These are phyloP conservation scores for Poa pratensis DNA, from an alignment of 176 grass and related monocot genomes.

Conservation along the genomic window DNA sequence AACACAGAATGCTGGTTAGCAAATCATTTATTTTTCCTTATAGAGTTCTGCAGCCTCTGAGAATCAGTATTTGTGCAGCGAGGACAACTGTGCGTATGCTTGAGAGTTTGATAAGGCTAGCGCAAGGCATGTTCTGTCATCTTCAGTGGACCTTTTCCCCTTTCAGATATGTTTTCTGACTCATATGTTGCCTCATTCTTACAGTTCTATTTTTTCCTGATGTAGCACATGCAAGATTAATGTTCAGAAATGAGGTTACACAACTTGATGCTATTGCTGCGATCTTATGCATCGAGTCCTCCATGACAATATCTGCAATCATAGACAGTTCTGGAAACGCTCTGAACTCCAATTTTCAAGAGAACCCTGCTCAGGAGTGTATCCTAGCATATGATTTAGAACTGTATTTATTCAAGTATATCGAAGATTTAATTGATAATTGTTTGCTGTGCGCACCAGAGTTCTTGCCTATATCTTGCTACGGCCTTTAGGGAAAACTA, in stretches of 20 bases:
- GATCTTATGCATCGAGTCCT: constrained; percentile 94
- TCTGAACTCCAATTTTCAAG: constrained; percentile 77
- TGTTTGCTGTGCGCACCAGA: background rate
- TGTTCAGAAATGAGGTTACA: constrained; percentile 84
- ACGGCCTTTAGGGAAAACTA: background rate
- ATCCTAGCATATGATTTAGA: constrained; percentile 57
- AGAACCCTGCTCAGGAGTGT: constrained; percentile 92
- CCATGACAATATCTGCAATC: constrained; percentile 84
- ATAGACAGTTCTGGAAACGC: constrained; percentile 68
- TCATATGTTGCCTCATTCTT: constrained; percentile 19
- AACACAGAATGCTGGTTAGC: constrained; percentile 78
- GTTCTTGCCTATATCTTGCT: constrained; percentile 1
- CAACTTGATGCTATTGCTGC: constrained; percentile 79
- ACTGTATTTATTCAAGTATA: constrained; percentile 12
- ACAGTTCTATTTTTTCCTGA: constrained; percentile 11
- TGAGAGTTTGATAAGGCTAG: constrained; percentile 96
- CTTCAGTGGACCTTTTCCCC: background rate
- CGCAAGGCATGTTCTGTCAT: constrained; percentile 64
- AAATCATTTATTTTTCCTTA: background rate
- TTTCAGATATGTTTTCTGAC: constrained; percentile 18
- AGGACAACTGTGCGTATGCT: constrained; percentile 95
- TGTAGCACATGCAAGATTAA: constrained; percentile 91
- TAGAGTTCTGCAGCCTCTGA: constrained; percentile 28
- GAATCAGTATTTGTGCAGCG: constrained; percentile 56
- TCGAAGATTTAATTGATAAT: constrained; percentile 1